A percentile compares a stretch with the other conserved stretches of the same genome.
These are phyloP conservation scores for Groenewaldozyma sp. DNA, from an alignment of 1,139 yeast genomes.

Conservation along the genomic window DNA sequence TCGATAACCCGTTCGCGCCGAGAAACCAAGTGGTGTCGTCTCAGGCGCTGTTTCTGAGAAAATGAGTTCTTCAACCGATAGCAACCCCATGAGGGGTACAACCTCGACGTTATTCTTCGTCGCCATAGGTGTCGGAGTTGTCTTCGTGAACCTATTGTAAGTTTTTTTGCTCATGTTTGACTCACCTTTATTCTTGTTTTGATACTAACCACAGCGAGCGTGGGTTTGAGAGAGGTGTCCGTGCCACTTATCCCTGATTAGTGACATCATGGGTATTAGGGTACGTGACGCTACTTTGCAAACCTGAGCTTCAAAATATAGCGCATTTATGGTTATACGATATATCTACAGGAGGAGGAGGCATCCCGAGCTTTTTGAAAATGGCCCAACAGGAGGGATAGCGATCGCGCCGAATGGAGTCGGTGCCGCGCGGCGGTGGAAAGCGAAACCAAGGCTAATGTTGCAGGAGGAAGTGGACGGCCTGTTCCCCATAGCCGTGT, in stretches of 20 bases:
- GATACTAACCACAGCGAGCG: no score
- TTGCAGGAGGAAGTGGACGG: slow-evolving; percentile 56
- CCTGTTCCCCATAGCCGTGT: slow-evolving; percentile 55
- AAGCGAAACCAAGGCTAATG: slow-evolving; percentile 31
- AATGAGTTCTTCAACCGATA: no score
- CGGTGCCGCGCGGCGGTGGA: slow-evolving; percentile 17
- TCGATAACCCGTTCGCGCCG: no score
- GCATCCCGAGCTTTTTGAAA: slow-evolving; percentile 15
- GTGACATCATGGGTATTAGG: no score
- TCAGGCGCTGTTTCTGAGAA: no score
- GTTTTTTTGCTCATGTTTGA: slow-evolving; percentile 8
- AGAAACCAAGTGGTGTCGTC: no score
- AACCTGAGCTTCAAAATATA: slow-evolving; percentile 18
- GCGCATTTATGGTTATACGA: slow-evolving; percentile 29
- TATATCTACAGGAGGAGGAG: slow-evolving; percentile 27
- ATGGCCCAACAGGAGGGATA: slow-evolving; percentile 13
- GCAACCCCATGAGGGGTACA: slow-evolving; percentile 4
- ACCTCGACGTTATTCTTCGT: slow-evolving; percentile 25
- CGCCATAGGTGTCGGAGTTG: slow-evolving; percentile 30
- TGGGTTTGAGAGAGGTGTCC: no score
- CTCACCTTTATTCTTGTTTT: neutral
- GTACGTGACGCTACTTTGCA: no score
- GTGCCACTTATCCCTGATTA: no score
- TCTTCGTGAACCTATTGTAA: slow-evolving; percentile 27
- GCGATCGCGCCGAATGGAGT: slow-evolving; percentile 11